Evolutionary conservation across 208 protist species (phyloP).

Genomic region (Acanthamoeba lenticulata): DNA sequence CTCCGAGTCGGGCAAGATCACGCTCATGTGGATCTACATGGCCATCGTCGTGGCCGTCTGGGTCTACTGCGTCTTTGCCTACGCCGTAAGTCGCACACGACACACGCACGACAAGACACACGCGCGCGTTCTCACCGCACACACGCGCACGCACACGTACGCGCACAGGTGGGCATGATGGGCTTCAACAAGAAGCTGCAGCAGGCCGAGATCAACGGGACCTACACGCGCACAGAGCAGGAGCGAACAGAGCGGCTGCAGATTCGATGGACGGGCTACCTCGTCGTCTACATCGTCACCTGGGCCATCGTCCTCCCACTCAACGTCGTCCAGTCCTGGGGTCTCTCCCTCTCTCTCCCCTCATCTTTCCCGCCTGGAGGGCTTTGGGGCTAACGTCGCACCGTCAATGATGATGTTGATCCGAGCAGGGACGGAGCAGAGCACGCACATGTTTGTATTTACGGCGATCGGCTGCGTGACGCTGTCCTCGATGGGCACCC

Average conservation of each 20-base stretch:
- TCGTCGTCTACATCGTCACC: slow-evolving; percentile 1
- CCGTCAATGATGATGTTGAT: neutral
- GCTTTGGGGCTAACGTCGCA: neutral
- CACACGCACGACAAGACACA: no score
- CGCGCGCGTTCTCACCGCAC: no score
- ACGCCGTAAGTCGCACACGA: slow-evolving; percentile 3
- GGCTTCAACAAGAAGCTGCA: slow-evolving; percentile 48
- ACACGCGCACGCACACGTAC: neutral
- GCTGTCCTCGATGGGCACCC: neutral
- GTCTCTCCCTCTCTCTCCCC: neutral
- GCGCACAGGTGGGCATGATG: slow-evolving; percentile 8
- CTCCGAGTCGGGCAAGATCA: neutral
- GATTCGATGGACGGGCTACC: slow-evolving; percentile 24
- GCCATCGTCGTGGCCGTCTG: neutral
- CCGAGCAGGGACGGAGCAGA: neutral
- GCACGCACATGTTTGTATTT: neutral
- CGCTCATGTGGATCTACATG: slow-evolving; percentile 31
- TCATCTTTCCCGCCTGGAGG: neutral
- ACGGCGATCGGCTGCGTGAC: neutral
- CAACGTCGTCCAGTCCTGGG: slow-evolving; percentile 21
- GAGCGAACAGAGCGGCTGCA: slow-evolving; percentile 34
- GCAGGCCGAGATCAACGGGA: slow-evolving; percentile 41
- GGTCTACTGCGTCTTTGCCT: slow-evolving; percentile 24
- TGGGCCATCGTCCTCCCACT: slow-evolving; percentile 8
- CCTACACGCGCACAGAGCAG: slow-evolving; percentile 3